These are phyloP conservation scores for Cicer judaicum DNA, from an alignment of 306 rosid genomes.

Conservation along the genomic window DNA sequence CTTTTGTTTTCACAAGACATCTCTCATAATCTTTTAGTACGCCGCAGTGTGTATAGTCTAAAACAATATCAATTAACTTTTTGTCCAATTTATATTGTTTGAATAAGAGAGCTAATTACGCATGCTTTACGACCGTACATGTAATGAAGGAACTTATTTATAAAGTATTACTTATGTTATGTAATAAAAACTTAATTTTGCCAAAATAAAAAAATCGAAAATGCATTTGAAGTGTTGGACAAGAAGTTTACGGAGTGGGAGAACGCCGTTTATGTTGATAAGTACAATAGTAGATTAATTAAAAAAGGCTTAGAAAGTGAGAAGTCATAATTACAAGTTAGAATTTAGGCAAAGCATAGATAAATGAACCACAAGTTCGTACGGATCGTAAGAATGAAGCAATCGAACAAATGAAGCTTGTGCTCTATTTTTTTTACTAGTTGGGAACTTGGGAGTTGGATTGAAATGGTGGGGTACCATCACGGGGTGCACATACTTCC, in stretches of 20 bases:
- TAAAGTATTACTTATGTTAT: too few relatives aligned
- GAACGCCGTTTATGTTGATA: not conserved
- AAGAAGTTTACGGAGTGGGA: not conserved
- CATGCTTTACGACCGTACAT: too few relatives aligned
- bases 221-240: not conserved
- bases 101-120: too few relatives aligned
- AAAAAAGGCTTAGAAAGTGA: not conserved
- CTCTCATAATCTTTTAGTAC: too few relatives aligned
- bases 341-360: conserved; percentile 20
- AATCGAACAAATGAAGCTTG: not conserved
- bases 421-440: not conserved
- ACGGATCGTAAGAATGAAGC: conserved; percentile 16
- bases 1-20: too few relatives aligned
- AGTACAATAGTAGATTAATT: not conserved
- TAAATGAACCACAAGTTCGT: conserved; percentile 28
- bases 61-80: too few relatives aligned
- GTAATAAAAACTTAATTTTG: too few relatives aligned
- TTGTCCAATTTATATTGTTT: too few relatives aligned
- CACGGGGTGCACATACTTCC: not conserved
- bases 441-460: not conserved
- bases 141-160: too few relatives aligned
- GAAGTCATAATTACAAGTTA: conserved; percentile 23
- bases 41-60: too few relatives aligned
- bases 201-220: too few relatives aligned
- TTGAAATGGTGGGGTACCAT: not conserved